A percentile compares a stretch with the other conserved stretches of the same genome.
phyloP scores from a whole-genome alignment of 371 early-diverging fungal genomes.

The Dichotomocladium elegans region DNA sequence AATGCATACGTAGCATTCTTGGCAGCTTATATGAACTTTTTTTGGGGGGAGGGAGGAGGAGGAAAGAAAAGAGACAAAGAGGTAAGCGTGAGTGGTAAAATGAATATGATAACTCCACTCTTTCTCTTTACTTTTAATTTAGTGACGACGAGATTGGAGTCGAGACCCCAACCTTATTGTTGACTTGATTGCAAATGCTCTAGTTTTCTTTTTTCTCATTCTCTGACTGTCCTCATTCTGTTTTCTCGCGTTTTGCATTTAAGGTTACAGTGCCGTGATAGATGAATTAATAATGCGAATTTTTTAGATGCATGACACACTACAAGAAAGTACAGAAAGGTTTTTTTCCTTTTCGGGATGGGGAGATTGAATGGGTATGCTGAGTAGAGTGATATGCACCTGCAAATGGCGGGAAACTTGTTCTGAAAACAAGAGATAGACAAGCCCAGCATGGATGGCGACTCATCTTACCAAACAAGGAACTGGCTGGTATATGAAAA shows the following conservation, averaged over 20 bases:
- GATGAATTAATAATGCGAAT: not conserved
- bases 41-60: not conserved
- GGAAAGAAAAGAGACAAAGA: not conserved
- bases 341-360: not conserved
- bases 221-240: not conserved
- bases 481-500: no score
- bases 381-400: not conserved
- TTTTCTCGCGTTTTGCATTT: not conserved
- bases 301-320: not conserved
- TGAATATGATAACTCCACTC: not conserved
- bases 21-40: not conserved
- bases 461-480: no score
- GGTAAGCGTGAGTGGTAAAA: not conserved
- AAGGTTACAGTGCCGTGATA: not conserved
- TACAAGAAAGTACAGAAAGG: not conserved
- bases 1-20: no score
- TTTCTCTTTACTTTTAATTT: not conserved
- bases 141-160: not conserved
- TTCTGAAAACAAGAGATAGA: not conserved
- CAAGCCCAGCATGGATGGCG: no score
- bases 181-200: not conserved
- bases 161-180: not conserved
- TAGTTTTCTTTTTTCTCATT: not conserved
- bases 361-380: no score
- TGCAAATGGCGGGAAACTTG: not conserved